Evolutionary conservation across 805 yeast species (phyloP), one percentile per base, ranked within the genome.

Genomic region (Isabelozyma rhagii): DNA sequence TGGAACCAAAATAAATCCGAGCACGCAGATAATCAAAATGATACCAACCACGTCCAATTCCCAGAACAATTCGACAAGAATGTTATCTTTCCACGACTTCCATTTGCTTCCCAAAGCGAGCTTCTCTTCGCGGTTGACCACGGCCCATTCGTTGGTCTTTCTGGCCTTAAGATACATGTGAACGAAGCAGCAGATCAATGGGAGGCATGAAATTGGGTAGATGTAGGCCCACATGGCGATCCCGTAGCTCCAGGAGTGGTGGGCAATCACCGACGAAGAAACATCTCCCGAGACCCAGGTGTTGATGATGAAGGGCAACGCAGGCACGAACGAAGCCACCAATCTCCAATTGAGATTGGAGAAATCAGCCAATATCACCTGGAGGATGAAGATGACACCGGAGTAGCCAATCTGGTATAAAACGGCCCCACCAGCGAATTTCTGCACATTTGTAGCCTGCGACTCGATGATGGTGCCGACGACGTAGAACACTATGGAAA

Each of bases 171-270:
- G 68, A 55, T 77, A 64, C 87, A 85, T 83, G 63, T 84, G 85
- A 3, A 74, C 14, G 58, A 83, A 68, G 58, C 84, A 77, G 5
- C 56, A 53, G 7, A 84, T 55, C 46, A 87, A 64, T 17, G 92
- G 93, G n/a, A 87, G 47, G 55, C 84, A 71, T 5, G 82, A 61
- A 39, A 84, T 68, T 36, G 92, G 92, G 75, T 83, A 80, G 54
- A 87, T 84, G 57, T 84, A 83, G 1, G 91, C 90, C 87, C 87
- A 87, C 80, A 87, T 85, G 39, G 85, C 91, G 56, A 85, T 81
- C 59, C 85, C 85, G 51, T 58, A 70, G 46, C 54, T 60, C 92
- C 92, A 87, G 10, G 82, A 74, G 85, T 89, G 84, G 34, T 74
- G 61, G 10, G 66, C 66, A 34, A 68, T 68, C 49, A 75, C 64